Conservation (phyloP, 2,329 filamentous ascomycete species). For the Microsporum ferrugineum region DNA sequence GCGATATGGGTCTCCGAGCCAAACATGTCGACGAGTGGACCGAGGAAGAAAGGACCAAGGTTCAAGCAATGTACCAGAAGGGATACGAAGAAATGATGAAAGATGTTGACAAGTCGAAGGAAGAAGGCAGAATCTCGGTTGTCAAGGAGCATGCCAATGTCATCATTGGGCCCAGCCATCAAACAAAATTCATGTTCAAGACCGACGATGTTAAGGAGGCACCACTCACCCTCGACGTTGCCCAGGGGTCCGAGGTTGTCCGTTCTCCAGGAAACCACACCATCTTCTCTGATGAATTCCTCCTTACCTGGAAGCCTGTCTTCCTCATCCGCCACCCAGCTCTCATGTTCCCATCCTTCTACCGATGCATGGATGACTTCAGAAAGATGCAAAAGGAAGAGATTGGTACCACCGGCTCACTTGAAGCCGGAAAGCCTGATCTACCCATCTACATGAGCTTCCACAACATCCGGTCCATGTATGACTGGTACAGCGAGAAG, state of each 20-base stretch:
- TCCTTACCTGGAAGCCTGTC: slow-evolving; percentile 24
- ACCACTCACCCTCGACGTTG: slow-evolving; percentile 5
- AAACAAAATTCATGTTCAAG: slow-evolving; percentile 5
- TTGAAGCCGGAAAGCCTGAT: slow-evolving; percentile 10
- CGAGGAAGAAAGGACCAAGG: slow-evolving; percentile 17
- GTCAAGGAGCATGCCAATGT: slow-evolving; percentile 27
- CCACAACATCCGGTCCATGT: slow-evolving; percentile 24
- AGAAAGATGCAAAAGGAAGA: slow-evolving; percentile 14
- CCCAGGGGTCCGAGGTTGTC: slow-evolving; percentile 9
- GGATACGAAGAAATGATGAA: slow-evolving; percentile 22
- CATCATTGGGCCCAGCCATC: slow-evolving; percentile 6
- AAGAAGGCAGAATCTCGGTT: slow-evolving; percentile 22
- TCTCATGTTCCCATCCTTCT: slow-evolving; percentile 29
- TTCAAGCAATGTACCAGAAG: slow-evolving; percentile 18
- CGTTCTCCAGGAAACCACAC: slow-evolving; percentile 25
- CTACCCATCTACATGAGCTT: slow-evolving; percentile 21
- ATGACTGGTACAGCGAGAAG: slow-evolving; percentile 25
- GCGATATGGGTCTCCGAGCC: slow-evolving; percentile 10
- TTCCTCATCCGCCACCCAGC: slow-evolving; percentile 34
- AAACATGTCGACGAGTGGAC: slow-evolving; percentile 22
- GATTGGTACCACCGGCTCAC: slow-evolving; percentile 10
- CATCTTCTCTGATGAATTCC: slow-evolving; percentile 26
- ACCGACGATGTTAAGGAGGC: neutral
- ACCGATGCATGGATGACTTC: slow-evolving; percentile 21
- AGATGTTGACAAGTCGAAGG: slow-evolving; percentile 15